Evolutionary conservation across 306 rosid species (phyloP).

Genomic region (Canavalia ensiformis): DNA sequence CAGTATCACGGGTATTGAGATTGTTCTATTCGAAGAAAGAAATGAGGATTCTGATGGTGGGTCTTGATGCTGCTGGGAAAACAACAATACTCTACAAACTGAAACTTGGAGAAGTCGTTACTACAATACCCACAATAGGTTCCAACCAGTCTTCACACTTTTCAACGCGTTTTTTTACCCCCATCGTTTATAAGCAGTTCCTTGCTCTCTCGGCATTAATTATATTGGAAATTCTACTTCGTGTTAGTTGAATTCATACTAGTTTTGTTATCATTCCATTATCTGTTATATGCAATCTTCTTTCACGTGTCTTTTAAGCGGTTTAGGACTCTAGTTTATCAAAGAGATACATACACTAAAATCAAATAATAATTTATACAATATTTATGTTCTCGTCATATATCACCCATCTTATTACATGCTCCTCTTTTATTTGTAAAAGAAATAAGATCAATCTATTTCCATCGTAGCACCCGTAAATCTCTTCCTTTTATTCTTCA

Average conservation of each 20-base stretch:
- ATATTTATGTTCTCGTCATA: too few relatives aligned
- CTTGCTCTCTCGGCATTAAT: neutral
- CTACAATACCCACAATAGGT: constrained; percentile 95
- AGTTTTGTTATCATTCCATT: neutral
- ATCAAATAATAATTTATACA: too few relatives aligned
- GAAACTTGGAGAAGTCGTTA: constrained; percentile 88
- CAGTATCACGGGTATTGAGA: constrained; percentile 73
- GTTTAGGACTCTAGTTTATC: neutral
- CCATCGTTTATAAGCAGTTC: neutral
- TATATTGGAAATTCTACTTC: neutral
- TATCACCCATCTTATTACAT: too few relatives aligned
- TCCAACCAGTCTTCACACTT: constrained; percentile 4
- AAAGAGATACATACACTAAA: too few relatives aligned
- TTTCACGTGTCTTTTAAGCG: neutral
- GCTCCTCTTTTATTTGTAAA: too few relatives aligned
- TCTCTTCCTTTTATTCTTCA: too few relatives aligned
- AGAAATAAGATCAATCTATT: too few relatives aligned
- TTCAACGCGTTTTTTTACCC: neutral
- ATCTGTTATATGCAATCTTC: neutral
- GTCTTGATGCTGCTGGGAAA: constrained; percentile 92
- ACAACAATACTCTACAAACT: constrained; percentile 85
- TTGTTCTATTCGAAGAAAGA: constrained; percentile 80
- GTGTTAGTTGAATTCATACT: neutral
- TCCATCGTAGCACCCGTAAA: too few relatives aligned
- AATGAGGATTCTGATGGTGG: constrained; percentile 95